A percentile compares a stretch with the other conserved stretches of the same genome.
Conservation (phyloP, 176 grass and related monocot species). For the Oryza meyeriana region DNA sequence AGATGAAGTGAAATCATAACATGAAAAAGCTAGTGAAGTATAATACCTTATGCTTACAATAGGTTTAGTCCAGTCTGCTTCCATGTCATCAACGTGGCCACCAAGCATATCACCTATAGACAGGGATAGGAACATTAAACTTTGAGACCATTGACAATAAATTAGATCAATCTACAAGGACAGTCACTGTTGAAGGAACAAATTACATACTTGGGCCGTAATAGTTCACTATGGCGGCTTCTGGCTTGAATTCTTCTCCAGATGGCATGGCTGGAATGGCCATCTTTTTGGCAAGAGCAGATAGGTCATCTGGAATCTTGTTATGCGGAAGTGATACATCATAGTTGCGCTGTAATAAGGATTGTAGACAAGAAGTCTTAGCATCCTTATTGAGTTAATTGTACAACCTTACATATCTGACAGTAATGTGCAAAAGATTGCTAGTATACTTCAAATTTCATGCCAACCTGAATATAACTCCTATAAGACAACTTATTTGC, state of each 20-base stretch:
- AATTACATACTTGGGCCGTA: constrained; percentile 80
- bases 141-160: background rate
- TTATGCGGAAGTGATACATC: constrained; percentile 76
- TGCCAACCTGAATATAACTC: background rate
- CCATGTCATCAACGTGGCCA: constrained; percentile 96
- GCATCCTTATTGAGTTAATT: background rate
- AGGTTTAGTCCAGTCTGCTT: constrained; percentile 90
- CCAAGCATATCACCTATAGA: constrained; percentile 85
- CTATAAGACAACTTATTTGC: background rate
- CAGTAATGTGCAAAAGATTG: background rate
- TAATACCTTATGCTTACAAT: constrained; percentile 88
- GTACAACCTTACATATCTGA: background rate
- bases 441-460: background rate
- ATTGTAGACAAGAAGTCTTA: background rate
- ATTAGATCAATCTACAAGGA: background rate
- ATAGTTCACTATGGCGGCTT: constrained; percentile 93
- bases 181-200: background rate
- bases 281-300: constrained; percentile 70
- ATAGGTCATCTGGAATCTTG: constrained; percentile 67
- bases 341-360: constrained; percentile 69
- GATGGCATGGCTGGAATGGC: constrained; percentile 63
- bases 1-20: background rate
- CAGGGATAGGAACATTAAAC: background rate
- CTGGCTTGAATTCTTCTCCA: constrained; percentile 63
- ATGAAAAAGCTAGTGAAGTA: background rate